These are phyloP conservation scores for Naganishia friedmannii DNA, from an alignment of 768 basidiomycete genomes.

Conservation along the genomic window DNA sequence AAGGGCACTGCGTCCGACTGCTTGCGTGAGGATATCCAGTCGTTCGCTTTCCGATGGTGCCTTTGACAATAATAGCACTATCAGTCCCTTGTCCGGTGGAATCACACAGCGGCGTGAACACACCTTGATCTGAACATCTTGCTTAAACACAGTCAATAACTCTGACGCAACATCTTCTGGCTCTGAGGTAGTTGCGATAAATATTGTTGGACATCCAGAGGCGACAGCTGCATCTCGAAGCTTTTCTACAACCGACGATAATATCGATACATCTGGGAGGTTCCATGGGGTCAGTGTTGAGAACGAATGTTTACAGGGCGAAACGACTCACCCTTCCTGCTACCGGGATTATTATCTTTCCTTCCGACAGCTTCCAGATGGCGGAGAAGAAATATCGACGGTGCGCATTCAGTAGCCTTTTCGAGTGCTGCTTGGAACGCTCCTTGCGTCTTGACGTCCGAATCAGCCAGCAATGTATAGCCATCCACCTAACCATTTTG, in stretches of 20 bases:
- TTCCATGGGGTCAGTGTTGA: conserved; percentile 7
- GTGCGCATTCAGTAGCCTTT: conserved; percentile 71
- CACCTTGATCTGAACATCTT: conserved; percentile 75
- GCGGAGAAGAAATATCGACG: conserved; percentile 76
- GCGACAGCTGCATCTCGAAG: not conserved
- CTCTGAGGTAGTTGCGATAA: conserved; percentile 71
- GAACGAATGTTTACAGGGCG: not conserved
- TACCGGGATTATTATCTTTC: conserved; percentile 49
- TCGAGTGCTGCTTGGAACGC: conserved; percentile 70
- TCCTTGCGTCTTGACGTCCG: conserved; percentile 69
- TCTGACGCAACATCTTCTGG: conserved; percentile 63
- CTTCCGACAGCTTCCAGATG: conserved; percentile 76
- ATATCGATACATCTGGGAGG: conserved; percentile 9
- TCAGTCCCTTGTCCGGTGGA: conserved; percentile 3
- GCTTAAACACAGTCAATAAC: conserved; percentile 74
- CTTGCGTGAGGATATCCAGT: conserved; percentile 59
- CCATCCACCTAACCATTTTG: conserved; percentile 69
- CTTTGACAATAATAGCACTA: conserved; percentile 53
- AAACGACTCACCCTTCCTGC: conserved; percentile 7
- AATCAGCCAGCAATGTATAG: conserved; percentile 76
- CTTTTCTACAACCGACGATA: not conserved
- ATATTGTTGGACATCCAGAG: conserved; percentile 67
- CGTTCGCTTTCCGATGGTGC: conserved; percentile 77
- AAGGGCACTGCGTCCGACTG: conserved; percentile 55
- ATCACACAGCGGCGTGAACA: conserved; percentile 24